These are phyloP conservation scores for Phytophthora pini DNA, from an alignment of 352 stramenopile genomes.

Conservation along the genomic window DNA sequence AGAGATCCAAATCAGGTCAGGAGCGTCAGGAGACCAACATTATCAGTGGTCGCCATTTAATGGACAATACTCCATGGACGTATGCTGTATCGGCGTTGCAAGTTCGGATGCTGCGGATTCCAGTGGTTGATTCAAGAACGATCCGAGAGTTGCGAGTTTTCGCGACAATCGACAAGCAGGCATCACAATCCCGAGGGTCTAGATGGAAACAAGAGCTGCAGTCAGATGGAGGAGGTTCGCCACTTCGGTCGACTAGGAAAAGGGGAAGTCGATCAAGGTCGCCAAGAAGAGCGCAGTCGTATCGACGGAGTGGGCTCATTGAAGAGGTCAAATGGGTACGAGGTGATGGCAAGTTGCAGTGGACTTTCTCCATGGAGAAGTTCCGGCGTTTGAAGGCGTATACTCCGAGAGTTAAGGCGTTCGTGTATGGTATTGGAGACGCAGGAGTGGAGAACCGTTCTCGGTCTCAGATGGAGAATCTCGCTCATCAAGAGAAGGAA, in stretches of 20 bases:
- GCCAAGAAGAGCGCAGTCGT: constrained; percentile 3
- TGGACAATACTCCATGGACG: constrained; percentile 57
- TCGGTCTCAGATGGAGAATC: constrained; percentile 19
- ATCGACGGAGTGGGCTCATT: constrained; percentile 49
- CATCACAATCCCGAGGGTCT: constrained; percentile 56
- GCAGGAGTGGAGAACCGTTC: constrained; percentile 23
- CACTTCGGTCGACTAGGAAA: constrained; percentile 6
- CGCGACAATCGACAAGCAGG: constrained; percentile 56
- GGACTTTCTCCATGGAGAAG: constrained; percentile 63
- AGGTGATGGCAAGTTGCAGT: constrained; percentile 59
- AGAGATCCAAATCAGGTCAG: constrained; percentile 15
- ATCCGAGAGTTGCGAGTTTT: constrained; percentile 71
- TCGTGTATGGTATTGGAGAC: constrained; percentile 66
- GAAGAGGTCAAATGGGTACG: constrained; percentile 63
- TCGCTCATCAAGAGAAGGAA: constrained; percentile 34
- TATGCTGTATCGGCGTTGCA: constrained; percentile 50
- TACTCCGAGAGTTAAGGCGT: constrained; percentile 68
- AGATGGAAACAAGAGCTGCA: constrained; percentile 58
- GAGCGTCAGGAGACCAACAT: constrained; percentile 6
- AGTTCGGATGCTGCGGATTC: constrained; percentile 57
- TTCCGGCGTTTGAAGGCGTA: constrained; percentile 77
- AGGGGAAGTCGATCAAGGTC: background rate
- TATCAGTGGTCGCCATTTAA: constrained; percentile 28
- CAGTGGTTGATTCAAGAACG: constrained; percentile 32
- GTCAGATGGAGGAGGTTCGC: background rate